phyloP scores from a whole-genome alignment of 352 stramenopile genomes.

The Phytophthora aleatoria region DNA sequence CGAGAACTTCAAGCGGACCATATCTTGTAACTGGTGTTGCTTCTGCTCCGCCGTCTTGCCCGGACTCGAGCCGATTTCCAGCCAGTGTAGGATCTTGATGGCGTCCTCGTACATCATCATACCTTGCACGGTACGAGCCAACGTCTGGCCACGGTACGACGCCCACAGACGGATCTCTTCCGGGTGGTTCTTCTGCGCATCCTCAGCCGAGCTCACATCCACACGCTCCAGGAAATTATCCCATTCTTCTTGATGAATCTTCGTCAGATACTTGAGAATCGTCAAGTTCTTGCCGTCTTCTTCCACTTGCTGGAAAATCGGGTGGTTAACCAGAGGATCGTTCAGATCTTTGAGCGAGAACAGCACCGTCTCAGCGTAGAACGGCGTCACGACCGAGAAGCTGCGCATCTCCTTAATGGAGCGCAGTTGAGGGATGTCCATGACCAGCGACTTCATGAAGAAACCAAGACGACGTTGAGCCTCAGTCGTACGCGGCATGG shows the following conservation, averaged over 20 bases:
- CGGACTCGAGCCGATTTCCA: slow-evolving; percentile 78
- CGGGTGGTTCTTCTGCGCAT: slow-evolving; percentile 72
- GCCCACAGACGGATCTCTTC: slow-evolving; percentile 83
- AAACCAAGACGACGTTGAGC: slow-evolving; percentile 80
- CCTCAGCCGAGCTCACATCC: slow-evolving; percentile 72
- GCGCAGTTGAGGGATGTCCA: slow-evolving; percentile 82
- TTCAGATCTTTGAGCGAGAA: slow-evolving; percentile 84
- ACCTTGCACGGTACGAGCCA: slow-evolving; percentile 78
- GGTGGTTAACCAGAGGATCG: slow-evolving; percentile 83
- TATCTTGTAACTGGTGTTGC: slow-evolving; percentile 79
- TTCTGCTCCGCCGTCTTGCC: slow-evolving; percentile 77
- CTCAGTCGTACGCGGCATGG: slow-evolving; percentile 67
- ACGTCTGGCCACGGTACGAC: slow-evolving; percentile 81
- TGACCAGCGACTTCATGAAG: slow-evolving; percentile 88
- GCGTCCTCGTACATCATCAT: slow-evolving; percentile 91
- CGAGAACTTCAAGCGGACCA: slow-evolving; percentile 87
- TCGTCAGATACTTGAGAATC: slow-evolving; percentile 87
- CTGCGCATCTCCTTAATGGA: slow-evolving; percentile 87
- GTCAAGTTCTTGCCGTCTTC: slow-evolving; percentile 86
- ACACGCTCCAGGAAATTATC: slow-evolving; percentile 87
- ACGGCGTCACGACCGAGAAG: slow-evolving; percentile 86
- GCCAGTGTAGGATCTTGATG: slow-evolving; percentile 88
- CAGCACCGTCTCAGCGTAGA: slow-evolving; percentile 83
- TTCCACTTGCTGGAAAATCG: slow-evolving; percentile 85
- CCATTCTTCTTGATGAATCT: slow-evolving; percentile 85